These are phyloP conservation scores for Wickerhamiella azymoides DNA, from an alignment of 805 yeast genomes.

Conservation along the genomic window DNA sequence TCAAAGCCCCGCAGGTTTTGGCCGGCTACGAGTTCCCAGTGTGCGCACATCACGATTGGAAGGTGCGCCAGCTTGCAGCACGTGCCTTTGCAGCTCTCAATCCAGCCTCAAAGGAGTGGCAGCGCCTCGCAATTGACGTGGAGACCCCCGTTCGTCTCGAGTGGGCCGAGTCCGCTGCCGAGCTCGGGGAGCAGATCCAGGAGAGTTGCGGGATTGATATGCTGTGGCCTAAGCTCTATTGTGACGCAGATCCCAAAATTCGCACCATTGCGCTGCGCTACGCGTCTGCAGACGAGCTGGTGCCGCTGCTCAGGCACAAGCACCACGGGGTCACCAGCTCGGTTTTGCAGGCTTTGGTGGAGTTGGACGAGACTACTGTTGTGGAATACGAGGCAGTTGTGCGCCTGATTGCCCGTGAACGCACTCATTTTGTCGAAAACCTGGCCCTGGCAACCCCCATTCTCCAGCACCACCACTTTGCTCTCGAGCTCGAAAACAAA, in stretches of 20 bases:
- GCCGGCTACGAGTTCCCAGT: not conserved
- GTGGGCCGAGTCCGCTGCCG: conserved; percentile 1
- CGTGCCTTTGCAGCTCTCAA: not conserved
- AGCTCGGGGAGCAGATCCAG: not conserved
- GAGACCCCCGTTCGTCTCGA: conserved; percentile 4
- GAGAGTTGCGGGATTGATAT: too few relatives aligned
- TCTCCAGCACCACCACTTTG: not conserved
- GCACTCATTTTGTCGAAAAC: not conserved
- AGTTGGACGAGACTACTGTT: too few relatives aligned
- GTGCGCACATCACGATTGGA: not conserved
- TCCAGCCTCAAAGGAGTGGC: not conserved
- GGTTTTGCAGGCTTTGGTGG: not conserved
- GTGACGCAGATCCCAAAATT: not conserved
- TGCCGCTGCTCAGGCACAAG: not conserved
- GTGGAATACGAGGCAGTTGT: not conserved
- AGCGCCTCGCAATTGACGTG: not conserved
- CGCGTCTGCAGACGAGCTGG: not conserved
- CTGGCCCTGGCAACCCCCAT: not conserved
- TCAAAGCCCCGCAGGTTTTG: not conserved
- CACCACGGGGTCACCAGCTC: not conserved
- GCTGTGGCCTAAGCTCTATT: not conserved
- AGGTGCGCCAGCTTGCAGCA: not conserved
- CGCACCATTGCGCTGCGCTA: not conserved
- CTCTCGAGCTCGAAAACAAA: not conserved
- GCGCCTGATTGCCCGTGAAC: not conserved